Evolutionary conservation across 306 rosid species (phyloP).

Genomic region (Vigna nakashimae): DNA sequence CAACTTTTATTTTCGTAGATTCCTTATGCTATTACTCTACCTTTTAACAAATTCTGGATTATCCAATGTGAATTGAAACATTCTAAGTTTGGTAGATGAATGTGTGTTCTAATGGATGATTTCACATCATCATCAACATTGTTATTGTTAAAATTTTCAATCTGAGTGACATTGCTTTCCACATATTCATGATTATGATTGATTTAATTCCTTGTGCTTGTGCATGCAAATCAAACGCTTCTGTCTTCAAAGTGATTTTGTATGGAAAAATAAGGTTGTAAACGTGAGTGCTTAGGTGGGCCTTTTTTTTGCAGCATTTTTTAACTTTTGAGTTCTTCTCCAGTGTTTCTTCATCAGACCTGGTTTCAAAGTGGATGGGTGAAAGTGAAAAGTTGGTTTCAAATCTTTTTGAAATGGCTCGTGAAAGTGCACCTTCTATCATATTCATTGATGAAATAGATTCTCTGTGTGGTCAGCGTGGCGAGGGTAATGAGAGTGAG

Average conservation of each 20-base stretch:
- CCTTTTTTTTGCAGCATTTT: slow-evolving; percentile 32
- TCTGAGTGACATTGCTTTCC: not conserved
- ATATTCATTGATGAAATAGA: slow-evolving; percentile 98
- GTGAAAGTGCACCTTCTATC: slow-evolving; percentile 99
- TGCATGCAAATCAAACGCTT: slow-evolving; percentile 16
- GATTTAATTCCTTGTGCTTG: slow-evolving; percentile 8
- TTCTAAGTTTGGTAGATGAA: slow-evolving; percentile 23
- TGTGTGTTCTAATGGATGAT: not conserved
- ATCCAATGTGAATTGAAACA: not conserved
- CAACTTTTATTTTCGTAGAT: no score
- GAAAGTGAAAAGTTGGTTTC: slow-evolving; percentile 99
- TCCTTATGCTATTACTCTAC: no score
- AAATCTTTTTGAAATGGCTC: slow-evolving; percentile 97
- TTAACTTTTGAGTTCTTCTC: slow-evolving; percentile 43
- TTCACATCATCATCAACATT: not conserved
- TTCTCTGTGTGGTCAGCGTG: slow-evolving; percentile 95
- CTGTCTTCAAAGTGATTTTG: not conserved
- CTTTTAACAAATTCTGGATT: not conserved
- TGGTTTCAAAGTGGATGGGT: slow-evolving; percentile 99
- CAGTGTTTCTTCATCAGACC: slow-evolving; percentile 96
- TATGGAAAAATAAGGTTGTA: not conserved
- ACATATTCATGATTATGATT: not conserved
- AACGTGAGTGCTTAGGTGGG: slow-evolving; percentile 23
- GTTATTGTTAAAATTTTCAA: not conserved
- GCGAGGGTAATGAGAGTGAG: slow-evolving; percentile 99